Evolutionary conservation across 441 rosid genomes (phyloP), one percentile per base, ranked within the genome.

Genomic region (Melastoma candidum): DNA sequence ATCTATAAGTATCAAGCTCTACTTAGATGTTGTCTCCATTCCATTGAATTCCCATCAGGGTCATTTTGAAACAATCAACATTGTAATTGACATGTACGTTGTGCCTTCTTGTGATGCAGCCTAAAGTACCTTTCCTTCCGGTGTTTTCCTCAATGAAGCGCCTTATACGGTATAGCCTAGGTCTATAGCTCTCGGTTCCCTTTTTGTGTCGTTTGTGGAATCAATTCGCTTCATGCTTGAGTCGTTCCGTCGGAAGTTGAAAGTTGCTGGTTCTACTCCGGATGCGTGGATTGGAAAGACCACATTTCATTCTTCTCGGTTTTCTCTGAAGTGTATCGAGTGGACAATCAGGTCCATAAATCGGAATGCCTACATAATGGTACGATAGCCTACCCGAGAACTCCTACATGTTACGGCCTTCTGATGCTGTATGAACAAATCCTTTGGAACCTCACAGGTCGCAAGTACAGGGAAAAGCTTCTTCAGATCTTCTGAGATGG

Each of bases 301-400:
- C 29, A 66, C 56, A 12, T 68, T 74, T 71, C 81, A 83, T 65
- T 68, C 90, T 46, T 81, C 88, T 53, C 76, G 58, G 55, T 85
- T 79, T 54, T 75, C 79, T 68, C 72, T 78, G 47, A 83, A 59
- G 68, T 65, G 80, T 57, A 71, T 84, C 8, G 95, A 89, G 63
- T 89, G 88, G 84, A 89, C 87, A 25, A 67, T 86, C 64, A 89
- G 71, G 66, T 89, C 99, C 10, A 83, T 83, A 52, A 93, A 89
- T 71, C 96, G 90, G 72, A 93, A 89, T 68, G 97, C 96, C 66
- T 89, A 93, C 66, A 89, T 89, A 74, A 93, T 93, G 99, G 97
- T 93, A 82, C 29, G 61, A 36, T 49, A 47, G 54, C 45, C 47
- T 29, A 17, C 24, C 24, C 26, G 22, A 10, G 2, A 12, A 32